These are phyloP conservation scores for Butyriboletus appendiculatus DNA, from an alignment of 1,284 basidiomycete genomes.

Conservation along the genomic window DNA sequence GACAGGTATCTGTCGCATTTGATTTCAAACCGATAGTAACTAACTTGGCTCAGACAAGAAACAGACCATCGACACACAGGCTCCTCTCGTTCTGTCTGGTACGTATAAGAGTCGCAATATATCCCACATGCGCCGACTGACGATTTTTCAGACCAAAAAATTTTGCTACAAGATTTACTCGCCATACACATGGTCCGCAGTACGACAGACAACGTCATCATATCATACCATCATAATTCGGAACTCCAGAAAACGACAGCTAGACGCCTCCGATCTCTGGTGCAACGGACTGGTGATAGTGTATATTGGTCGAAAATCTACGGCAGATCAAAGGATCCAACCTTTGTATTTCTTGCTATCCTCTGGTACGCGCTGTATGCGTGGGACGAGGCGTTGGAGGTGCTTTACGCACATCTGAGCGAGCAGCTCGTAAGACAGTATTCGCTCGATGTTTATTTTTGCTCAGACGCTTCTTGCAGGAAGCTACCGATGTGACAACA, in stretches of 20 bases:
- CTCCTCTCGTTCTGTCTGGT: constrained; percentile 43
- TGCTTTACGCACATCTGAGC: constrained; percentile 49
- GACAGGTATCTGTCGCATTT: constrained; percentile 22
- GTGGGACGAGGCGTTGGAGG: constrained; percentile 58
- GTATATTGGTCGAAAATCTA: constrained; percentile 60
- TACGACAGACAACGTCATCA: constrained; percentile 36
- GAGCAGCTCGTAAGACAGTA: constrained; percentile 37
- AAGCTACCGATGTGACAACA: constrained; percentile 39
- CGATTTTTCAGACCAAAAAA: constrained; percentile 18
- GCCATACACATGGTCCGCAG: constrained; percentile 45
- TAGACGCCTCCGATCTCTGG: constrained; percentile 35
- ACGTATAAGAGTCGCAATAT: not conserved
- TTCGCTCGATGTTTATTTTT: not conserved
- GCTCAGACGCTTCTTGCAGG: constrained; percentile 33
- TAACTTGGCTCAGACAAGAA: constrained; percentile 16
- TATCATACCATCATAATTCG: constrained; percentile 43
- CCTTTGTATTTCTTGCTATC: constrained; percentile 51
- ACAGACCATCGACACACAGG: constrained; percentile 52
- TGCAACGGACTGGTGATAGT: constrained; percentile 40
- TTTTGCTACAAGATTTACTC: constrained; percentile 37
- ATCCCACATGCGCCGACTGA: not conserved
- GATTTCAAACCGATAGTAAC: not conserved
- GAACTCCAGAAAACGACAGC: constrained; percentile 36
- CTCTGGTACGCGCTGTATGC: constrained; percentile 60
- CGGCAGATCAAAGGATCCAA: constrained; percentile 46